These are phyloP conservation scores for Pseudogymnoascus sp. DNA, from an alignment of 2,329 filamentous ascomycete genomes.

Conservation along the genomic window DNA sequence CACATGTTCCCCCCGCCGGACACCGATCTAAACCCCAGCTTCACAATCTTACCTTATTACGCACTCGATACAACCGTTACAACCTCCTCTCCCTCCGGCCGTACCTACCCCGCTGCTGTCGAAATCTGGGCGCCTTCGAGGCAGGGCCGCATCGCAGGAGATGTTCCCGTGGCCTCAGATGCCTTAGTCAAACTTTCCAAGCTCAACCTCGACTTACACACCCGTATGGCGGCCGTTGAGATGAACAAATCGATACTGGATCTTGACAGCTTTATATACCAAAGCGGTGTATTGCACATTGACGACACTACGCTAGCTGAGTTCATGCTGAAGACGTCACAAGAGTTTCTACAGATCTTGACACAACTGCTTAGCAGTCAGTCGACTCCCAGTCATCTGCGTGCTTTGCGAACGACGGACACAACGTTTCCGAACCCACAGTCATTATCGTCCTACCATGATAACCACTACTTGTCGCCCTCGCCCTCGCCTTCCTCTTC, in stretches of 20 bases:
- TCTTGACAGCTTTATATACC: not conserved
- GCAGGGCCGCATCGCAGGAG: not conserved
- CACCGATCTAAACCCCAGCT: not conserved
- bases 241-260: not conserved
- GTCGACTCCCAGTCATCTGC: not conserved
- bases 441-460: not conserved
- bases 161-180: not conserved
- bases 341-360: conserved; percentile 2
- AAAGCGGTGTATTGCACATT: not conserved
- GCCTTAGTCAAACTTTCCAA: not conserved
- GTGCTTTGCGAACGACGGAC: not conserved
- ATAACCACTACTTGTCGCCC: not conserved
- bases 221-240: not conserved
- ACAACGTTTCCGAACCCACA: not conserved
- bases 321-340: conserved; percentile 1
- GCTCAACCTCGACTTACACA: conserved; percentile 1
- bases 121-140: not conserved
- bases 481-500: not conserved
- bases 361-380: not conserved
- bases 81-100: not conserved
- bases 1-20: not conserved
- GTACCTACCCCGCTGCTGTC: not conserved
- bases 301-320: not conserved
- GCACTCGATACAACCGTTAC: not conserved
- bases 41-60: not conserved